Evolutionary conservation across 495 filamentous ascomycete species (phyloP).

Genomic region (Saxophila tyrrhenica): DNA sequence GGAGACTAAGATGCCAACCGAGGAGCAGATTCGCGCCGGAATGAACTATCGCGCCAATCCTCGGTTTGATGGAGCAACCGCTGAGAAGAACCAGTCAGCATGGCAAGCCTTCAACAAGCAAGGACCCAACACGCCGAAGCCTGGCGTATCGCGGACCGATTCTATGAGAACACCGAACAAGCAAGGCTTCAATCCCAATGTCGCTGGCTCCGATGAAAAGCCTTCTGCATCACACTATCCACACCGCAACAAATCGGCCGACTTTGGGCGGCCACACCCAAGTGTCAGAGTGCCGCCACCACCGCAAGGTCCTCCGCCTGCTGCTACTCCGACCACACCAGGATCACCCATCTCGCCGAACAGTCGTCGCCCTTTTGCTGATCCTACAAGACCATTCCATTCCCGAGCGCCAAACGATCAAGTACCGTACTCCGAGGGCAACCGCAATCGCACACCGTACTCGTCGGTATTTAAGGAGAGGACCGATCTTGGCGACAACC

Average conservation of each 20-base stretch:
- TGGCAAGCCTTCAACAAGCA: conserved; percentile 11
- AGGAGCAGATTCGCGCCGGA: conserved; percentile 18
- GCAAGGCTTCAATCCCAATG: conserved; percentile 28
- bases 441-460: conserved; percentile 57
- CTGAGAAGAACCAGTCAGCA: conserved; percentile 4
- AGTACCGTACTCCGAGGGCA: conserved; percentile 27
- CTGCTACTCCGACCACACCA: background rate
- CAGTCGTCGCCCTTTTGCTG: conserved; percentile 34
- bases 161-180: conserved; percentile 35
- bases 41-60: conserved; percentile 13
- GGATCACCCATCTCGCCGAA: background rate
- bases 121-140: conserved; percentile 9
- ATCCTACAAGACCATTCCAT: conserved; percentile 37
- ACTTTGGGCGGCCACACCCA: conserved; percentile 6
- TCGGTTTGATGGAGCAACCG: background rate
- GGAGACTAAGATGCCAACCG: conserved; percentile 13
- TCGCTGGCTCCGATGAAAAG: conserved; percentile 24
- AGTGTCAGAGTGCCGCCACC: conserved; percentile 13
- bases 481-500: conserved; percentile 40
- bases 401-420: conserved; percentile 13
- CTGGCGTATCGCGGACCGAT: conserved; percentile 32
- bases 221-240: conserved; percentile 6
- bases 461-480: conserved; percentile 58
- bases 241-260: conserved; percentile 8
- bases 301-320: conserved; percentile 15